phyloP scores from a whole-genome alignment of 202 grass and related monocot genomes.

The Thinopyrum obtusiflorum region DNA sequence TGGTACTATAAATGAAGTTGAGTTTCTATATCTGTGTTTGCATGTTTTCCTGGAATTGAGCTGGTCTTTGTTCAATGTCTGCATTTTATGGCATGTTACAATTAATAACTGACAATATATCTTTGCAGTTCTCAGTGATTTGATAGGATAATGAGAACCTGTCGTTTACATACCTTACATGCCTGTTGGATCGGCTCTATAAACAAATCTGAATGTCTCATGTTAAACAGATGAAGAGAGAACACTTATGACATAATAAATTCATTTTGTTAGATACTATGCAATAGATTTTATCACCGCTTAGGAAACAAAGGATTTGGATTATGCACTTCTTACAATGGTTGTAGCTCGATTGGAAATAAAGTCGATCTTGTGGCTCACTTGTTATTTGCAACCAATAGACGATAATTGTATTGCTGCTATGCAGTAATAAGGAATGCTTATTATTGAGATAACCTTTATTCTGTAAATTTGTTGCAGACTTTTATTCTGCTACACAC shows the following conservation, averaged over 20 bases:
- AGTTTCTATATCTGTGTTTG: neutral
- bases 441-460: neutral
- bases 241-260: neutral
- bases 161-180: neutral
- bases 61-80: neutral
- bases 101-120: neutral
- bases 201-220: neutral
- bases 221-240: neutral
- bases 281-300: neutral
- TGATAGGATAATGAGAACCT: neutral
- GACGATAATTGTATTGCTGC: neutral
- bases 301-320: neutral
- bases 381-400: neutral
- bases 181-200: neutral
- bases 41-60: neutral
- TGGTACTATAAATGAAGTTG: slow-evolving; percentile 17
- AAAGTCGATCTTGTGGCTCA: neutral
- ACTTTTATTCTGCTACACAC: slow-evolving; percentile 18
- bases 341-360: neutral
- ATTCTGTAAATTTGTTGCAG: neutral
- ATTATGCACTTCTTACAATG: neutral
- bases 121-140: neutral
- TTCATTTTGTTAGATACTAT: neutral
- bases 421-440: slow-evolving; percentile 7
- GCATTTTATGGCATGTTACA: neutral